These are phyloP conservation scores for Melanopsichium pennsylvanicum DNA, from an alignment of 1,284 basidiomycete genomes.

Conservation along the genomic window DNA sequence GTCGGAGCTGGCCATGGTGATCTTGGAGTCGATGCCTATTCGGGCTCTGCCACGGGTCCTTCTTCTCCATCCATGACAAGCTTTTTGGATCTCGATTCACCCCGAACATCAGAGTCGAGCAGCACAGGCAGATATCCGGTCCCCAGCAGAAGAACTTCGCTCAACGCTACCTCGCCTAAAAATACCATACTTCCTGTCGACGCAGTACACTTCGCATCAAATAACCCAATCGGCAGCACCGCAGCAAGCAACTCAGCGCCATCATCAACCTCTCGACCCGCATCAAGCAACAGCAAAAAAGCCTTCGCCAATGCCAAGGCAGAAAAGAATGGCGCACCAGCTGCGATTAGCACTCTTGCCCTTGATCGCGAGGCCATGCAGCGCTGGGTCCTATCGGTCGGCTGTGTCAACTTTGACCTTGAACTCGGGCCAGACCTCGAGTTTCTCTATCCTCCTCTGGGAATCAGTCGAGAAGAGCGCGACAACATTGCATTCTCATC, in stretches of 20 bases:
- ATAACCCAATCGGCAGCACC: neutral
- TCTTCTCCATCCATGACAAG: slow-evolving; percentile 40
- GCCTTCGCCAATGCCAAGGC: neutral
- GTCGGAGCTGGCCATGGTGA: slow-evolving; percentile 29
- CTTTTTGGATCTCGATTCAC: slow-evolving; percentile 44
- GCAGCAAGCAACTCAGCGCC: neutral
- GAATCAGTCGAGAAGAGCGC: slow-evolving; percentile 74
- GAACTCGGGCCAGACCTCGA: slow-evolving; percentile 80
- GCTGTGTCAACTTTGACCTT: slow-evolving; percentile 62
- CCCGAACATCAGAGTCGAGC: slow-evolving; percentile 30
- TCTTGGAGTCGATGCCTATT: slow-evolving; percentile 24
- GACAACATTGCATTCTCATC: slow-evolving; percentile 93
- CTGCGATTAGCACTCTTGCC: slow-evolving; percentile 5
- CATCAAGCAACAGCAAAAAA: slow-evolving; percentile 17
- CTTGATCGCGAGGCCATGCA: slow-evolving; percentile 59
- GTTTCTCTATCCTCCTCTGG: slow-evolving; percentile 74
- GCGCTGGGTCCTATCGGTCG: slow-evolving; percentile 61
- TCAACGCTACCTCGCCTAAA: slow-evolving; percentile 22
- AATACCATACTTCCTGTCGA: slow-evolving; percentile 3
- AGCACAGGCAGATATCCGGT: slow-evolving; percentile 6
- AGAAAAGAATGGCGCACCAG: neutral
- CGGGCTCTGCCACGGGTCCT: slow-evolving; percentile 3
- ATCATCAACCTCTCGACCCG: slow-evolving; percentile 4
- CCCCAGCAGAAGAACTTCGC: slow-evolving; percentile 30
- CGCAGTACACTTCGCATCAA: neutral